phyloP scores from a whole-genome alignment of 441 rosid genomes.

The Erysimum cheiri region DNA sequence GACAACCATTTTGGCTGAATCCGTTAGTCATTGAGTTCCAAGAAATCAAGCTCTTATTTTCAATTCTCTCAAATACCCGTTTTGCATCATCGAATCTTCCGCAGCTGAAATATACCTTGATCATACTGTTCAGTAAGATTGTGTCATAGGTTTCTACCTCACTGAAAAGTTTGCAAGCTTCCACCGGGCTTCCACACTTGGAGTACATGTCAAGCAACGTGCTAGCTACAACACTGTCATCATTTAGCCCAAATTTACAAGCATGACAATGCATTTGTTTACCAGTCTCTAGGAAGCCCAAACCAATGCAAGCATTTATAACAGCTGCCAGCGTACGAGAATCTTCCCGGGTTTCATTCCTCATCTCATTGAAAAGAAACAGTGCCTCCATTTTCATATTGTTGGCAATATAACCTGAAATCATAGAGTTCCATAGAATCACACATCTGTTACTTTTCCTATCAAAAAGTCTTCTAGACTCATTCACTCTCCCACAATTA shows the following conservation, averaged over 20 bases:
- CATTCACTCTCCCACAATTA: constrained; percentile 58
- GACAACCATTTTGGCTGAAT: constrained; percentile 72
- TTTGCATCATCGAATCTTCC: constrained; percentile 83
- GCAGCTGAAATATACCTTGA: constrained; percentile 68
- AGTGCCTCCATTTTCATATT: constrained; percentile 61
- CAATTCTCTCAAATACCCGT: constrained; percentile 58
- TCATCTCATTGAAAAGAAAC: constrained; percentile 63
- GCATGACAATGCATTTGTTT: constrained; percentile 70
- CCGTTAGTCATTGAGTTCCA: constrained; percentile 89
- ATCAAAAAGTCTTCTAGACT: constrained; percentile 61
- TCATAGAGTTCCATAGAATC: constrained; percentile 80
- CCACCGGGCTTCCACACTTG: constrained; percentile 60
- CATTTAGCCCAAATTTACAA: constrained; percentile 54
- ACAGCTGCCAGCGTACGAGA: constrained; percentile 58
- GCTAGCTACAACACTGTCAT: constrained; percentile 58
- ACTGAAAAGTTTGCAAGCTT: constrained; percentile 72
- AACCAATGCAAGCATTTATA: constrained; percentile 60
- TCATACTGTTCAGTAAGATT: constrained; percentile 77
- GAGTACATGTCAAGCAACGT: constrained; percentile 72
- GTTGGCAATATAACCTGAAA: constrained; percentile 71
- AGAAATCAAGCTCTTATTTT: constrained; percentile 70
- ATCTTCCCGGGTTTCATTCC: constrained; percentile 50
- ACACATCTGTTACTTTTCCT: constrained; percentile 48
- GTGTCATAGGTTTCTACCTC: constrained; percentile 71
- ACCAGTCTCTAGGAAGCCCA: constrained; percentile 43